These are phyloP conservation scores for Daldinia sp. DNA, from an alignment of 2,329 filamentous ascomycete genomes.

Conservation along the genomic window DNA sequence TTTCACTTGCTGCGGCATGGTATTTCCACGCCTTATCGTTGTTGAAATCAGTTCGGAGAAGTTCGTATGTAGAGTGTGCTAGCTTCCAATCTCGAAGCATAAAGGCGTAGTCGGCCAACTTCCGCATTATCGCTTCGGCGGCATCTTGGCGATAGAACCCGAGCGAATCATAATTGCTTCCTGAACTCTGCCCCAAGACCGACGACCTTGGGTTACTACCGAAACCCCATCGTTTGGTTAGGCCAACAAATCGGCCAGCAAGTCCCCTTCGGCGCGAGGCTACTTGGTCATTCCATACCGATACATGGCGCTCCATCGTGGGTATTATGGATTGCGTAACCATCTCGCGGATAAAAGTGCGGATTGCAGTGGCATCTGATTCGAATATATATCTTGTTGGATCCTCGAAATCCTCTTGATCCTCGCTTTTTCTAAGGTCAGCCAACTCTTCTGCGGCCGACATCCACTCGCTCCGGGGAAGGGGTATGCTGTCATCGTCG, in stretches of 20 bases:
- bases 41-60: conserved; percentile 86
- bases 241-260: conserved; percentile 90
- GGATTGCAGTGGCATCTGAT: conserved; percentile 87
- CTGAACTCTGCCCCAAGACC: conserved; percentile 59
- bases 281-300: conserved; percentile 96
- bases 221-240: conserved; percentile 92
- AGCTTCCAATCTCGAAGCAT: conserved; percentile 98
- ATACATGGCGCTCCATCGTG: conserved; percentile 91
- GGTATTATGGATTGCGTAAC: conserved; percentile 94
- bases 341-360: conserved; percentile 91
- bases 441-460: conserved; percentile 85
- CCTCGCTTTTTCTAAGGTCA: conserved; percentile 73
- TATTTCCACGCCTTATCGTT: conserved; percentile 98
- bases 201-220: conserved; percentile 71
- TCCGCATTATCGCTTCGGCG: conserved; percentile 90
- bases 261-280: conserved; percentile 89
- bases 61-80: conserved; percentile 88
- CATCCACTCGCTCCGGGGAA: conserved; percentile 88
- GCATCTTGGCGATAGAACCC: conserved; percentile 87
- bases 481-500: conserved; percentile 86
- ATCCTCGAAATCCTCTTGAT: conserved; percentile 74
- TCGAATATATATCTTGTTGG: conserved; percentile 85
- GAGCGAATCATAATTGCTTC: conserved; percentile 77
- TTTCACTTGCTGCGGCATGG: conserved; percentile 92
- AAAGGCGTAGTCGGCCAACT: conserved; percentile 92